Evolutionary conservation across 306 rosid genomes (phyloP).

Genomic region (Fagus sylvatica): DNA sequence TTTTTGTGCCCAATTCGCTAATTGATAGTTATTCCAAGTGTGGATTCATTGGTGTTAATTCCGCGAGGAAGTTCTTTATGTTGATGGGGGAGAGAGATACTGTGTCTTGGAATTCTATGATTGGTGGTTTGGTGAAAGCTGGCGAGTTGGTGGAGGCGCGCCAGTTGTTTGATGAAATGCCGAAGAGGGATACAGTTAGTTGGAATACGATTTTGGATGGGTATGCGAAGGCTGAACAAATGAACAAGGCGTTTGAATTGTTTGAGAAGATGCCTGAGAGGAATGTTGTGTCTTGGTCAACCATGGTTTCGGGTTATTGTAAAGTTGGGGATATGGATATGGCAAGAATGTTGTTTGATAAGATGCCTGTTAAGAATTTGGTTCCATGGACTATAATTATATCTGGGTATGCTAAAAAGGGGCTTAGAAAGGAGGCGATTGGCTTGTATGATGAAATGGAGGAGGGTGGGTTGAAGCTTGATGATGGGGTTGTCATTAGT

Average conservation of each 20-base stretch:
- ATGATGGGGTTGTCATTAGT: slow-evolving; percentile 56
- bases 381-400: slow-evolving; percentile 80
- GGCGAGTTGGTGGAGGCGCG: slow-evolving; percentile 51
- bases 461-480: slow-evolving; percentile 53
- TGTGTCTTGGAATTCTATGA: slow-evolving; percentile 74
- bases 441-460: slow-evolving; percentile 65
- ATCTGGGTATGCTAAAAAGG: slow-evolving; percentile 78
- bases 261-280: slow-evolving; percentile 74
- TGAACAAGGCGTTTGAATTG: slow-evolving; percentile 61
- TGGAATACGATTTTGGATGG: slow-evolving; percentile 88
- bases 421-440: slow-evolving; percentile 52
- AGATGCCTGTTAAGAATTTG: slow-evolving; percentile 63
- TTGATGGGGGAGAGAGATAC: slow-evolving; percentile 54
- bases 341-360: slow-evolving; percentile 73
- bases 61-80: slow-evolving; percentile 53
- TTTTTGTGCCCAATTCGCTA: slow-evolving; percentile 69
- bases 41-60: slow-evolving; percentile 48
- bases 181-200: slow-evolving; percentile 66
- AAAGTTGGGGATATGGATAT: slow-evolving; percentile 66
- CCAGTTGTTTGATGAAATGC: slow-evolving; percentile 71
- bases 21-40: slow-evolving; percentile 63
- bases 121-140: slow-evolving; percentile 56
- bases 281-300: slow-evolving; percentile 75
- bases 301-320: slow-evolving; percentile 67
- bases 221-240: slow-evolving; percentile 53